phyloP scores from a whole-genome alignment of 352 stramenopile genomes.

The Globisporangium spiculum region DNA sequence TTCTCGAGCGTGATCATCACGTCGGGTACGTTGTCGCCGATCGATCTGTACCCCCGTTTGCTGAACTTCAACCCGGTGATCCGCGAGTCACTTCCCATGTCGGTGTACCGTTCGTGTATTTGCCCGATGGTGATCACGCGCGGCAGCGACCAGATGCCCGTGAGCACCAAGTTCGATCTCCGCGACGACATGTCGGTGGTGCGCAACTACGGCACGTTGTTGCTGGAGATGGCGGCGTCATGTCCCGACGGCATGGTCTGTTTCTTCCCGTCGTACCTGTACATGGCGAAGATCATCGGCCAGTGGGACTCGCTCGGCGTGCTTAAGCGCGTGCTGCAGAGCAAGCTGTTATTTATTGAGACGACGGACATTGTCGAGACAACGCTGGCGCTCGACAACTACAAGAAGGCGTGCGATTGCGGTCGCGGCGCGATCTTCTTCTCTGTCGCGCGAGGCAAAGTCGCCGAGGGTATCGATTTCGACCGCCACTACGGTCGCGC shows the following conservation, averaged over 20 bases:
- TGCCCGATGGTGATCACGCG: constrained; percentile 97
- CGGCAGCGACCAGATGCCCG: constrained; percentile 94
- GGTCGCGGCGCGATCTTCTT: constrained; percentile 98
- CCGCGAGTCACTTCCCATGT: constrained; percentile 96
- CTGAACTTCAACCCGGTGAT: constrained; percentile 98
- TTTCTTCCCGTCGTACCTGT: constrained; percentile 99
- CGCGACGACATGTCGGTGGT: constrained; percentile 91
- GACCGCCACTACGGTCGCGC: constrained; percentile 98
- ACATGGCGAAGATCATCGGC: constrained; percentile 99
- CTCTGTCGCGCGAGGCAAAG: constrained; percentile 98
- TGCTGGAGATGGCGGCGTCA: constrained; percentile 92
- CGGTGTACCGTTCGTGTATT: constrained; percentile 97
- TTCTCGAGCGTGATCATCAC: constrained; percentile 89
- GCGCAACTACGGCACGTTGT: constrained; percentile 94
- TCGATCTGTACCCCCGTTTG: constrained; percentile 98
- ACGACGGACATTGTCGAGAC: constrained; percentile 99
- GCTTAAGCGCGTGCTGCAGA: constrained; percentile 93
- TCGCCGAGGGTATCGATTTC: constrained; percentile 99
- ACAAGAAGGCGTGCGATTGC: constrained; percentile 94
- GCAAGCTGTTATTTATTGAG: constrained; percentile 99
- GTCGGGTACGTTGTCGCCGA: constrained; percentile 96
- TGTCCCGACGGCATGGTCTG: constrained; percentile 98
- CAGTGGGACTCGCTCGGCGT: constrained; percentile 93
- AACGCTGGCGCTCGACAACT: constrained; percentile 98
- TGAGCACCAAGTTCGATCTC: constrained; percentile 94